These are phyloP conservation scores for Claviceps pazoutovae DNA, from an alignment of 2,329 filamentous ascomycete species.

Conservation along the genomic window DNA sequence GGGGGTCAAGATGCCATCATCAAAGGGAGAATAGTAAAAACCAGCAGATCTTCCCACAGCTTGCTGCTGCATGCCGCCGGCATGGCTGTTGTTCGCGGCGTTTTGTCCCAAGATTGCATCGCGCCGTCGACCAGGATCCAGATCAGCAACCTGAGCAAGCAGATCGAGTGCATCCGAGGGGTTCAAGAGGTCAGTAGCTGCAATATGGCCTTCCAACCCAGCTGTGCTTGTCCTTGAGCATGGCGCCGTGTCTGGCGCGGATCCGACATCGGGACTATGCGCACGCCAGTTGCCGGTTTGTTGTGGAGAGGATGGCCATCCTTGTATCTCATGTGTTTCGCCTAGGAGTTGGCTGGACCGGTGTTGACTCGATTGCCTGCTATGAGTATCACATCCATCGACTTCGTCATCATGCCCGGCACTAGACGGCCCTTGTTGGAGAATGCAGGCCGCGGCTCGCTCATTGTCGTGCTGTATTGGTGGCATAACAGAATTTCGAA, in stretches of 20 bases:
- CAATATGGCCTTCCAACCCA: slow-evolving; percentile 25
- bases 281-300: slow-evolving; percentile 7
- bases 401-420: slow-evolving; percentile 6
- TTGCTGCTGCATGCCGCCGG: slow-evolving; percentile 3
- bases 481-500: slow-evolving; percentile 6
- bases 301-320: slow-evolving; percentile 8
- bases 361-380: not conserved
- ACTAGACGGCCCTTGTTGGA: not conserved
- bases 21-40: slow-evolving; percentile 19
- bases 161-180: slow-evolving; percentile 28
- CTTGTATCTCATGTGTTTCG: slow-evolving; percentile 1
- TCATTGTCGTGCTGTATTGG: slow-evolving; percentile 1
- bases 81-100: slow-evolving; percentile 6
- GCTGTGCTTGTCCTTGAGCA: slow-evolving; percentile 7
- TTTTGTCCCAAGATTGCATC: slow-evolving; percentile 5
- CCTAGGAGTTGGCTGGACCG: not conserved
- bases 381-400: slow-evolving; percentile 4
- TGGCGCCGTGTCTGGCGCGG: slow-evolving; percentile 5
- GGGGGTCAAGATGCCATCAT: slow-evolving; percentile 16
- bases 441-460: not conserved
- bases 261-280: slow-evolving; percentile 6
- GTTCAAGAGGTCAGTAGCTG: slow-evolving; percentile 25
- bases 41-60: not conserved
- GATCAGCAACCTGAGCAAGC: slow-evolving; percentile 26
- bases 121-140: slow-evolving; percentile 15